Percentiles rank a stretch among this genome's conserved stretches.
These are phyloP conservation scores for Flaveria floridana DNA, from an alignment of 140 eudicot genomes.

Conservation along the genomic window DNA sequence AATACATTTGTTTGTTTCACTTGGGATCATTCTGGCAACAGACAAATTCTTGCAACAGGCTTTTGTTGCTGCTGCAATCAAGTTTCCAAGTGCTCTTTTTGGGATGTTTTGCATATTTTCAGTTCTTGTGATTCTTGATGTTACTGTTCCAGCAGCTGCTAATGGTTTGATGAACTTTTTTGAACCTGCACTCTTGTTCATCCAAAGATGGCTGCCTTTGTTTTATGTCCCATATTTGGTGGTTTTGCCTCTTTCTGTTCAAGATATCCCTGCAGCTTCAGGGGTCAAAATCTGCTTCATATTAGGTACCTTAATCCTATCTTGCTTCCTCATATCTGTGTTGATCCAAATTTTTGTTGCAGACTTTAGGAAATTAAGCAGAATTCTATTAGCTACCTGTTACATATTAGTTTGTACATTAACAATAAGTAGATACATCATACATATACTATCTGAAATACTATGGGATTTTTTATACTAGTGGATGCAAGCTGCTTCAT, in stretches of 20 bases:
- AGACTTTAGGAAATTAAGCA: no score
- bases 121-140: constrained; percentile 65
- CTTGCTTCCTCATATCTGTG: neutral
- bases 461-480: neutral
- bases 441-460: no score
- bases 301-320: neutral
- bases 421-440: neutral
- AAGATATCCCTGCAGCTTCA: constrained; percentile 81
- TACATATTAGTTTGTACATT: neutral
- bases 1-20: constrained; percentile 73
- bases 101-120: constrained; percentile 95
- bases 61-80: constrained; percentile 76
- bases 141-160: constrained; percentile 75
- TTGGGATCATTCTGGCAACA: constrained; percentile 76
- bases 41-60: constrained; percentile 79
- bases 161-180: constrained; percentile 62
- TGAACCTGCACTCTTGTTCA: constrained; percentile 89
- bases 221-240: constrained; percentile 95
- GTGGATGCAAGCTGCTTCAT: neutral
- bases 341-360: neutral
- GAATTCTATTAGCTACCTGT: neutral
- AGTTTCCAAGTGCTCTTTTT: constrained; percentile 92
- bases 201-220: constrained; percentile 95
- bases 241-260: constrained; percentile 82
- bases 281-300: neutral